Evolutionary conservation across 768 basidiomycete genomes (phyloP).

Genomic region (Trametes cubensis): DNA sequence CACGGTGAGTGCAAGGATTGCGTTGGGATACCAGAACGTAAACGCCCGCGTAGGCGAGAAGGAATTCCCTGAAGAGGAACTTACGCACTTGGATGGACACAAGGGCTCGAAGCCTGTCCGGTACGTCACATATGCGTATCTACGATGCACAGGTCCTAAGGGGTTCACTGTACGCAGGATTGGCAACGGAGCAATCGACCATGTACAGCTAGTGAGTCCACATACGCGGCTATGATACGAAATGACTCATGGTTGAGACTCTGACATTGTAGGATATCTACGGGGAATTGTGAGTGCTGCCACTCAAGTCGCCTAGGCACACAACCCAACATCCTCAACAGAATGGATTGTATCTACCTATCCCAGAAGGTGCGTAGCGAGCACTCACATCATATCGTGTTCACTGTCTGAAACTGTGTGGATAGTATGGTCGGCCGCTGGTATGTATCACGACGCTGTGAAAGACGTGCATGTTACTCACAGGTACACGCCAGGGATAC

Average conservation of each 20-base stretch:
- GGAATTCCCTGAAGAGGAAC: constrained; percentile 79
- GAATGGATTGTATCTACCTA: constrained; percentile 96
- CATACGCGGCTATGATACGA: not conserved
- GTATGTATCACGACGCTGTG: constrained; percentile 42
- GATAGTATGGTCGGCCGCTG: constrained; percentile 74
- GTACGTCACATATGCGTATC: constrained; percentile 30
- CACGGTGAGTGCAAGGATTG: constrained; percentile 55
- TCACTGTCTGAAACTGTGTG: too few species aligned
- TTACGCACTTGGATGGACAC: constrained; percentile 86
- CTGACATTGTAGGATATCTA: constrained; percentile 78
- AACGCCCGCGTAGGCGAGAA: constrained; percentile 47
- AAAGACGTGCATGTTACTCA: not conserved
- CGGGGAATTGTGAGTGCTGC: constrained; percentile 75
- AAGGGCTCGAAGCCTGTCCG: constrained; percentile 84
- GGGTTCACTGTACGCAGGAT: constrained; percentile 48
- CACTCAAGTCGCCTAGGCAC: not conserved
- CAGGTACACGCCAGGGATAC: constrained; percentile 45
- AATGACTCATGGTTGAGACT: not conserved
- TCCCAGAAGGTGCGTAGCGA: constrained; percentile 74
- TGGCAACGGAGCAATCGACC: constrained; percentile 95
- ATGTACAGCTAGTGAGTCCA: constrained; percentile 75
- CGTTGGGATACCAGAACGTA: too few species aligned
- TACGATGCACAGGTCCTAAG: not conserved
- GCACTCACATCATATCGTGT: not conserved
- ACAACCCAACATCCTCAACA: constrained; percentile 30